phyloP scores from a whole-genome alignment of 305 asterid genomes.

The Fraxinus sp. region DNA sequence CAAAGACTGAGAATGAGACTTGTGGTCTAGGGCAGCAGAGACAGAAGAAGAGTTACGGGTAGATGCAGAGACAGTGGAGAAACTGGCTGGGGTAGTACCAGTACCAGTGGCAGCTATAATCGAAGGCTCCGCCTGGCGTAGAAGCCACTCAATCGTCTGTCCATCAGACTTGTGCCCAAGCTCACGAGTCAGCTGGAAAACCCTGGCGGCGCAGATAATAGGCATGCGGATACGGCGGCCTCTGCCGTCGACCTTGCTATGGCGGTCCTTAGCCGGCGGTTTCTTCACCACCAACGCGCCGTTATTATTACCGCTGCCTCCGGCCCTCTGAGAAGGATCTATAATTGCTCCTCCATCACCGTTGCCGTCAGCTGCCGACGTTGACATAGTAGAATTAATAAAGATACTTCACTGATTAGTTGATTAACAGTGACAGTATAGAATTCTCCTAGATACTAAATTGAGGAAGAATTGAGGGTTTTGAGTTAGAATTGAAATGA shows the following conservation, averaged over 20 bases:
- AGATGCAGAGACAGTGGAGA: conserved; percentile 68
- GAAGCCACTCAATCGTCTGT: conserved; percentile 96
- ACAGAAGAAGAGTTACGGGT: conserved; percentile 34
- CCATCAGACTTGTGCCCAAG: conserved; percentile 97
- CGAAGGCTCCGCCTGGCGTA: conserved; percentile 94
- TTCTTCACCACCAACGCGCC: conserved; percentile 53
- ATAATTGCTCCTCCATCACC: conserved; percentile 49
- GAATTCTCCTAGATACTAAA: neutral
- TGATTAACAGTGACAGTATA: neutral
- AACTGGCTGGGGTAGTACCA: conserved; percentile 86
- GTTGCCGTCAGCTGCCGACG: conserved; percentile 59
- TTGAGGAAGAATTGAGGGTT: conserved; percentile 17
- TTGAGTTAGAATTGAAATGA: neutral
- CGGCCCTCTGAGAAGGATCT: conserved; percentile 43
- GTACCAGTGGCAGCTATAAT: conserved; percentile 95
- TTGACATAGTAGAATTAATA: conserved; percentile 41
- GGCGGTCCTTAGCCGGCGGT: conserved; percentile 94
- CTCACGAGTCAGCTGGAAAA: conserved; percentile 87
- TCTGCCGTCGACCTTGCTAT: conserved; percentile 92
- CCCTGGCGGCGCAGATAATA: conserved; percentile 93
- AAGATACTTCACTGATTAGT: neutral
- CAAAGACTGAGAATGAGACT: conserved; percentile 49
- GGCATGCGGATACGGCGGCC: conserved; percentile 98
- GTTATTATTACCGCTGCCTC: conserved; percentile 1
- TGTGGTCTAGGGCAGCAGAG: conserved; percentile 61